These are phyloP conservation scores for Fusarium nematophilum DNA, from an alignment of 2,329 filamentous ascomycete species.

Conservation along the genomic window DNA sequence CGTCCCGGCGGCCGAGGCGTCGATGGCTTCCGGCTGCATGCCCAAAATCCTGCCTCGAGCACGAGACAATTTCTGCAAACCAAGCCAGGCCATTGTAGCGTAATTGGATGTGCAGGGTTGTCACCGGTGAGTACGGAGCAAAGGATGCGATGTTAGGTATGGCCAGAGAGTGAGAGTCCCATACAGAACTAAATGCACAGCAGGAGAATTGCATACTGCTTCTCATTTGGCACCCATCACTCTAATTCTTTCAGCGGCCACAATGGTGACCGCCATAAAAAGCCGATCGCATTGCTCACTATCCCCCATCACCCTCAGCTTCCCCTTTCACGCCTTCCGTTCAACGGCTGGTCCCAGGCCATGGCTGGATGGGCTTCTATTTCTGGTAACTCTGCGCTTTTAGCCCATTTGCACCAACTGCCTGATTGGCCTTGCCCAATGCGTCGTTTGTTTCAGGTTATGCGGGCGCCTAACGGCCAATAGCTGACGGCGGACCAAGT, in stretches of 20 bases:
- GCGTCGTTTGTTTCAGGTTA: constrained; percentile 52
- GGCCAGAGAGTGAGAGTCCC: constrained; percentile 1
- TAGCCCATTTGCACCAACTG: constrained; percentile 13
- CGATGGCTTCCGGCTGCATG: constrained; percentile 14
- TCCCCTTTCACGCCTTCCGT: constrained; percentile 14
- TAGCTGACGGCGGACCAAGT: constrained; percentile 20
- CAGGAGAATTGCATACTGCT: not conserved
- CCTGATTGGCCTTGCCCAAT: constrained; percentile 41
- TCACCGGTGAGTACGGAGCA: constrained; percentile 20
- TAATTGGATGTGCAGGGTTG: constrained; percentile 38
- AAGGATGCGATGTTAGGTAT: constrained; percentile 24
- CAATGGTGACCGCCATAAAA: not conserved
- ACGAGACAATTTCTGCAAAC: constrained; percentile 36
- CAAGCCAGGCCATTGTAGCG: constrained; percentile 34
- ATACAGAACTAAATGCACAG: not conserved
- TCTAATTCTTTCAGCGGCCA: not conserved
- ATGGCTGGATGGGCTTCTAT: constrained; percentile 37
- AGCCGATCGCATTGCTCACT: not conserved
- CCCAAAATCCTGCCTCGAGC: constrained; percentile 18
- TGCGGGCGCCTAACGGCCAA: constrained; percentile 48
- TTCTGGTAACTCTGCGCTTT: constrained; percentile 30
- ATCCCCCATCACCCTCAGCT: constrained; percentile 6
- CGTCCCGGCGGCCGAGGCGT: constrained; percentile 23
- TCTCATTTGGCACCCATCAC: no score
- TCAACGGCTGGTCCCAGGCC: constrained; percentile 3